Base-by-base conservation (phyloP, 1,139 yeast genomes). In the Zhuliangozyma parablackwelliae region DNA sequence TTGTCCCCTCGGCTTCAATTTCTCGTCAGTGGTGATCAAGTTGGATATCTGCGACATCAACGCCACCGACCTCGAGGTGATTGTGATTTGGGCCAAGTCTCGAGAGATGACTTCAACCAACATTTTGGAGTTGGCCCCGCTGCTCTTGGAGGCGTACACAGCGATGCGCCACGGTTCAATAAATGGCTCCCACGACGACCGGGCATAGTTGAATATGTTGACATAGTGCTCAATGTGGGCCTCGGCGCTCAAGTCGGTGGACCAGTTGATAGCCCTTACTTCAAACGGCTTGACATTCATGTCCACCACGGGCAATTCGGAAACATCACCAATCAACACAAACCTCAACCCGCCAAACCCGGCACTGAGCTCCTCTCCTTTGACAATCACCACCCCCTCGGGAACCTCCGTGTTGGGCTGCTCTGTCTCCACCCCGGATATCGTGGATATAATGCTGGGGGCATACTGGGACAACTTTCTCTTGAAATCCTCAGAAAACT, bases 151-250 rank as follows among this genome's bases (percentile, higher is more conserved):
- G 2, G 85, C 78, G 55, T 86, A 89, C 12, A 89, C 59, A 0
- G 89, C 81, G 37, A 92, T 66, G 9, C 90, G 84, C 87, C 96
- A 86, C 0, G 92, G 82, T 50, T 94, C 98, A 34, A 92, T 59
- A 33, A 94, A 65, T 0, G 98, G 97, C 50, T 94, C 98, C 99
- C 99, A 94, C 1, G 94, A 79, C 0, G 97, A 89, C 47, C 88
- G 80, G 0, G 97, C 78, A 54, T 90, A 90, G 56, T 92, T 92
- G 67, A 84, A 92, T 21, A 90, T 80, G 56, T 90, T 92, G 10
- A 85, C 75, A 46, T 69, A 79, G 0, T 89, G 75, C 47, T 81
- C 87, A 25, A 90, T 61, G 25, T 78, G 78, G 0, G 84, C 70
- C 44, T 82, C 84, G 1, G 90, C 87, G 49, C 78, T 81, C 38